phyloP scores from a whole-genome alignment of 2,329 filamentous ascomycete species.

The Leptosphaerulina australis region DNA sequence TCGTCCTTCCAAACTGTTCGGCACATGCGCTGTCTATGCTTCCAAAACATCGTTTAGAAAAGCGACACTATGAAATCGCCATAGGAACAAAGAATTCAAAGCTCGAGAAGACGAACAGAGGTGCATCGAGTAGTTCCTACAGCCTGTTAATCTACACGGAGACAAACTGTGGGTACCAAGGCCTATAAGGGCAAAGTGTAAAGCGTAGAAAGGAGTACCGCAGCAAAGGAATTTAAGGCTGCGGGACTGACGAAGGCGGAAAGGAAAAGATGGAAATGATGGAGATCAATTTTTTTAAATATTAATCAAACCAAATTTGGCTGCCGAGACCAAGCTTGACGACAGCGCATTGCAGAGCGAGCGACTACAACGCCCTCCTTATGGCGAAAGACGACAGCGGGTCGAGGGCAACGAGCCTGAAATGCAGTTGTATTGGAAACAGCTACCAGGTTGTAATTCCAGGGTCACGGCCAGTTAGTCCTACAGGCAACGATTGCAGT shows the following conservation, averaged over 20 bases:
- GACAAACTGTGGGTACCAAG: too few relatives aligned
- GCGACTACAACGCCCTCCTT: conserved; percentile 2
- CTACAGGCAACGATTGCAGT: neutral
- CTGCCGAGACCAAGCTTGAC: neutral
- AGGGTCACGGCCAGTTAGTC: neutral
- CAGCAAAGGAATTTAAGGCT: too few relatives aligned
- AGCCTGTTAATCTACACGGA: too few relatives aligned
- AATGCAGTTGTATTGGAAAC: neutral
- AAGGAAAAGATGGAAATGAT: neutral
- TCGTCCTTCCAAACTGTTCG: neutral
- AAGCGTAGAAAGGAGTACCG: too few relatives aligned
- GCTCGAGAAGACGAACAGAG: neutral
- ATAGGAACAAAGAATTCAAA: neutral
- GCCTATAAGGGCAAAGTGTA: too few relatives aligned
- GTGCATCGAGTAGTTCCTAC: too few relatives aligned
- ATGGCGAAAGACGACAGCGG: neutral
- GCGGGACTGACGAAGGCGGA: too few relatives aligned
- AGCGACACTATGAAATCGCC: neutral
- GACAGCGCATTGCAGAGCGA: neutral
- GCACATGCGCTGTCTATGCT: neutral
- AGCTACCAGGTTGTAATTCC: neutral
- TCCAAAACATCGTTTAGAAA: neutral
- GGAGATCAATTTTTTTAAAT: neutral
- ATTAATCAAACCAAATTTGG: neutral
- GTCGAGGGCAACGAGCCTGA: conserved; percentile 4